Evolutionary conservation across 352 stramenopile genomes (phyloP).

Genomic region (Albugo laibachii): DNA sequence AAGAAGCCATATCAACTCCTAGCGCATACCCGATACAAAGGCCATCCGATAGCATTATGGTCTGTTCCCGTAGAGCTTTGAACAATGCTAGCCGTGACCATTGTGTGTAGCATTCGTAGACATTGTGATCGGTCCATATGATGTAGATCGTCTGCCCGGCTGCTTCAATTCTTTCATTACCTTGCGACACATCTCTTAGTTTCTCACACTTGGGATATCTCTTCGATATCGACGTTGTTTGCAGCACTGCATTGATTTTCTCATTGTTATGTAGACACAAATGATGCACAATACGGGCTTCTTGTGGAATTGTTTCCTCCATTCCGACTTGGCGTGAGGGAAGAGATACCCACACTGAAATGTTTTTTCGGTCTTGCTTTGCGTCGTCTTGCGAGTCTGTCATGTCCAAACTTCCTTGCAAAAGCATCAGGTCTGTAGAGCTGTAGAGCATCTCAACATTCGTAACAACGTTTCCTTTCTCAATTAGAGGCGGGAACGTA

Average conservation of each 20-base stretch:
- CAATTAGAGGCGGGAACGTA: constrained; percentile 27
- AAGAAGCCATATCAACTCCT: constrained; percentile 71
- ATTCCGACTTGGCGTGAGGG: constrained; percentile 30
- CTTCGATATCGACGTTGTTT: constrained; percentile 18
- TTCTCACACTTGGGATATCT: no score
- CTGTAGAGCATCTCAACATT: constrained; percentile 58
- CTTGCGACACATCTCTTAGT: constrained; percentile 4
- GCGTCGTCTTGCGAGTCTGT: constrained; percentile 3
- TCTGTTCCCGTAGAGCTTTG: constrained; percentile 30
- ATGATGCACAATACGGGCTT: constrained; percentile 61
- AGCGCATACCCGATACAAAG: constrained; percentile 73
- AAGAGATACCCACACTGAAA: constrained; percentile 67
- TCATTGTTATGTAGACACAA: constrained; percentile 54
- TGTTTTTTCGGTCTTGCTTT: not conserved
- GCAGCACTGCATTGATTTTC: constrained; percentile 42
- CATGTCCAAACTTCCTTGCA: constrained; percentile 27
- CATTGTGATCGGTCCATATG: constrained; percentile 54
- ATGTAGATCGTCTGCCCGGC: constrained; percentile 46
- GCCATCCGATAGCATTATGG: constrained; percentile 38
- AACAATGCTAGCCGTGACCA: constrained; percentile 72
- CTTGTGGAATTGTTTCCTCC: constrained; percentile 22
- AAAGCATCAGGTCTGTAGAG: constrained; percentile 63
- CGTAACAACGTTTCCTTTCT: constrained; percentile 11
- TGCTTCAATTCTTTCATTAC: constrained; percentile 5
- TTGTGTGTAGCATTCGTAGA: constrained; percentile 72